Evolutionary conservation across 2,329 filamentous ascomycete species (phyloP).

Genomic region (Fonsecaea nubica): DNA sequence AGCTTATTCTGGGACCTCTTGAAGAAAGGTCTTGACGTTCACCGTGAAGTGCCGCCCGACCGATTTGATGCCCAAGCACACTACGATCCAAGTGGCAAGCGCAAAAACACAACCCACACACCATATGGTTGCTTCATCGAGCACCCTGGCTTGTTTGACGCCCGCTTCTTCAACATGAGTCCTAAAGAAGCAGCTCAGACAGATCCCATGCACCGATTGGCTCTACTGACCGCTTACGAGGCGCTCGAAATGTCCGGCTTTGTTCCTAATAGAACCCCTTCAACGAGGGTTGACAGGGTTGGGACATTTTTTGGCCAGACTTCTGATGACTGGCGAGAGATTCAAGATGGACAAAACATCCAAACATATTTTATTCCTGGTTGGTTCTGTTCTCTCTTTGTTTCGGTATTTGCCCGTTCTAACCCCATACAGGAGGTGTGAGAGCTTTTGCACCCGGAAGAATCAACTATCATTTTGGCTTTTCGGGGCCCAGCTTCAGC

Average conservation of each 20-base stretch:
- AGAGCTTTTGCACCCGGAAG: slow-evolving; percentile 41
- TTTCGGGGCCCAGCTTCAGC: slow-evolving; percentile 68
- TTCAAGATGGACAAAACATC: slow-evolving; percentile 39
- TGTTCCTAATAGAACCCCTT: slow-evolving; percentile 68
- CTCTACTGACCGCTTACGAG: slow-evolving; percentile 76
- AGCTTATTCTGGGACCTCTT: slow-evolving; percentile 48
- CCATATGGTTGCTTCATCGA: slow-evolving; percentile 50
- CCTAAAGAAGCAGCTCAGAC: slow-evolving; percentile 35
- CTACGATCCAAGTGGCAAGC: slow-evolving; percentile 45
- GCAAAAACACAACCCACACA: slow-evolving; percentile 44
- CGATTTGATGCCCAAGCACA: slow-evolving; percentile 47
- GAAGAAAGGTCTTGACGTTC: slow-evolving; percentile 44
- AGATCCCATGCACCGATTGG: slow-evolving; percentile 59
- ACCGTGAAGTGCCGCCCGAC: slow-evolving; percentile 42
- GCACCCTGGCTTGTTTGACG: slow-evolving; percentile 49
- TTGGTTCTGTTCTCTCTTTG: not conserved
- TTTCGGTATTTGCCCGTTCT: not conserved
- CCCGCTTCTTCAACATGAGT: slow-evolving; percentile 51
- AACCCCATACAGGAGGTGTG: slow-evolving; percentile 27
- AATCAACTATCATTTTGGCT: slow-evolving; percentile 70
- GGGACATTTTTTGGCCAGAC: slow-evolving; percentile 67
- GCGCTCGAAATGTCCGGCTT: slow-evolving; percentile 76
- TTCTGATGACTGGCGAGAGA: slow-evolving; percentile 41
- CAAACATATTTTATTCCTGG: slow-evolving; percentile 41
- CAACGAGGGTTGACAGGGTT: slow-evolving; percentile 63